phyloP scores from a whole-genome alignment of 305 asterid species.

The Solanum hybrid region DNA sequence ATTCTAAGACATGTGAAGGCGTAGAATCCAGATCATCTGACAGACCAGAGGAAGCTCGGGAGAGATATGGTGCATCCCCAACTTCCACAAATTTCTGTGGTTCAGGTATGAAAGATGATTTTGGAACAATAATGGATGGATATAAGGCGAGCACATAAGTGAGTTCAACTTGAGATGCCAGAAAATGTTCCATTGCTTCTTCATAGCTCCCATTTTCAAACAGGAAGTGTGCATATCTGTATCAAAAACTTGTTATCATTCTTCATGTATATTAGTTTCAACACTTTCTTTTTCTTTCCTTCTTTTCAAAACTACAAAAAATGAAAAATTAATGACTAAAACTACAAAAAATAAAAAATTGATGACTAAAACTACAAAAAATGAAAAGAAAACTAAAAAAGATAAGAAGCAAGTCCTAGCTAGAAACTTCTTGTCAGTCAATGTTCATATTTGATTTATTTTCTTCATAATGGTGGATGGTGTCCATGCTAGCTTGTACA shows the following conservation, averaged over 20 bases:
- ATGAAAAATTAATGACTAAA: not conserved
- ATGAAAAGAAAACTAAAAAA: not conserved
- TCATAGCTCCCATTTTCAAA: conserved; percentile 89
- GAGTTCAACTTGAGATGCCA: conserved; percentile 94
- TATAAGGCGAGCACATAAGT: conserved; percentile 74
- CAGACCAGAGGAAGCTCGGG: conserved; percentile 82
- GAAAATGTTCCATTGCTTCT: conserved; percentile 96
- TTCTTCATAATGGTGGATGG: not conserved
- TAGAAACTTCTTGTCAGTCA: not conserved
- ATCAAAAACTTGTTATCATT: not conserved
- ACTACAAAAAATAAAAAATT: not conserved
- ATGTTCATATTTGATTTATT: not conserved
- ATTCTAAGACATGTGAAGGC: conserved; percentile 40
- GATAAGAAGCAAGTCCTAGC: not conserved
- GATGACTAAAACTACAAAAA: not conserved
- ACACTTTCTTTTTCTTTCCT: not conserved
- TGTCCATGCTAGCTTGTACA: not conserved
- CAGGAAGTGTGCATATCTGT: conserved; percentile 91
- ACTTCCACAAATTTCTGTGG: conserved; percentile 63
- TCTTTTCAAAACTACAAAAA: not conserved
- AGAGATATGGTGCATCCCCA: conserved; percentile 57
- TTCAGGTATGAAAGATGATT: conserved; percentile 74
- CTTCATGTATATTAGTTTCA: not conserved
- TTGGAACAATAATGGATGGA: conserved; percentile 79
- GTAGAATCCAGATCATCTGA: conserved; percentile 83